Percentiles rank a stretch among this genome's conserved stretches.
These are phyloP conservation scores for Suillus subalutaceus DNA, from an alignment of 768 basidiomycete genomes.

Conservation along the genomic window DNA sequence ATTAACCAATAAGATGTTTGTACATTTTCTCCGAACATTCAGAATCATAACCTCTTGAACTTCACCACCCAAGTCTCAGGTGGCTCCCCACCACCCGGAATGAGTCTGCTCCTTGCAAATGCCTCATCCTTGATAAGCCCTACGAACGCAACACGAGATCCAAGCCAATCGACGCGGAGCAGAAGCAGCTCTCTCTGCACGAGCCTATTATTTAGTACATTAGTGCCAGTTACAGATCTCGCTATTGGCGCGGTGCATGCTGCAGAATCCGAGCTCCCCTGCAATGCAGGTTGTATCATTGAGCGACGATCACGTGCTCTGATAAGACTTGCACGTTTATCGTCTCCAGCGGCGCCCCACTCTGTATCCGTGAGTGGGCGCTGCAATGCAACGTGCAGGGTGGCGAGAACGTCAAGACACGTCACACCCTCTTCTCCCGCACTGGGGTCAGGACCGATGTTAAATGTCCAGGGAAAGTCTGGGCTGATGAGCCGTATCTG, in stretches of 20 bases:
- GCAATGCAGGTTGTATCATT: background rate
- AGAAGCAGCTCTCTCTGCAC: background rate
- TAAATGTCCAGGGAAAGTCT: slow-evolving; percentile 14
- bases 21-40: background rate
- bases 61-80: slow-evolving; percentile 15
- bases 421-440: background rate
- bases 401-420: slow-evolving; percentile 11
- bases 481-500: slow-evolving; percentile 12
- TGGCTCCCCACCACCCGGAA: slow-evolving; percentile 6
- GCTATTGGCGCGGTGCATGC: background rate
- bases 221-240: background rate
- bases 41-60: background rate
- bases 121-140: slow-evolving; percentile 12
- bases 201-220: background rate
- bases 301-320: slow-evolving; percentile 7
- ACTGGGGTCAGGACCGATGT: background rate
- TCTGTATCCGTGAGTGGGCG: slow-evolving; percentile 9
- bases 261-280: background rate
- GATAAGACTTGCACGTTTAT: slow-evolving; percentile 6
- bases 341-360: slow-evolving; percentile 7
- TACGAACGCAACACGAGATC: slow-evolving; percentile 3
- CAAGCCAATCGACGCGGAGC: slow-evolving; percentile 16
- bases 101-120: slow-evolving; percentile 12
- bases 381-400: slow-evolving; percentile 10
- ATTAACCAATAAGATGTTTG: background rate